These are phyloP conservation scores for Amaranthus palmeri DNA, from an alignment of 148 eudicot species.

Conservation along the genomic window DNA sequence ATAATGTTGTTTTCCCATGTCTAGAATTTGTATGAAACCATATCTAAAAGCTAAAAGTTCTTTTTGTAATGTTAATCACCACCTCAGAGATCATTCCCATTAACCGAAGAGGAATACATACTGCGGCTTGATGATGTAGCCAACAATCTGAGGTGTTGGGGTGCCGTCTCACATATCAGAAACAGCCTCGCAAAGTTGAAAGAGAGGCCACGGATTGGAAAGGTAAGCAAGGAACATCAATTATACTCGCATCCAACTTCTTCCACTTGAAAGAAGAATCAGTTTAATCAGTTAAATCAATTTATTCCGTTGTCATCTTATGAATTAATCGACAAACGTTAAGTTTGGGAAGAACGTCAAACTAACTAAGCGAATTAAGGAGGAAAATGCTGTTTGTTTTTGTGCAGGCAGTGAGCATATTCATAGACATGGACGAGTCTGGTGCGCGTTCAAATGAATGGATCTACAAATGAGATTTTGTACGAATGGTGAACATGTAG, in stretches of 20 bases:
- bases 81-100: constrained; percentile 79
- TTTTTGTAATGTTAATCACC: neutral
- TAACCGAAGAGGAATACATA: constrained; percentile 91
- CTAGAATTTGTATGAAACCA: too few relatives aligned
- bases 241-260: too few relatives aligned
- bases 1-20: neutral
- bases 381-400: constrained; percentile 1
- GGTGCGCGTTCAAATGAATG: constrained; percentile 94
- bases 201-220: constrained; percentile 94
- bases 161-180: constrained; percentile 93
- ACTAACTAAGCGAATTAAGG: neutral
- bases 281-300: too few relatives aligned
- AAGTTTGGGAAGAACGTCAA: neutral
- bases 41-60: neutral
- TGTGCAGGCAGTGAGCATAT: constrained; percentile 87
- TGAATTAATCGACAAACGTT: neutral
- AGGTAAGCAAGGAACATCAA: constrained; percentile 39
- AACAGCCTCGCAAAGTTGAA: constrained; percentile 67
- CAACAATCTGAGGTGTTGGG: constrained; percentile 92
- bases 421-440: constrained; percentile 89
- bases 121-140: constrained; percentile 96
- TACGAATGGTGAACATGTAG: neutral
- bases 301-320: neutral
- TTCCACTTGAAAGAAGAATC: too few relatives aligned
- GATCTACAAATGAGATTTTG: constrained; percentile 61